Percentiles rank a stretch among this genome's conserved stretches.
Conservation (phyloP, 2,329 filamentous ascomycete genomes). For the Verticillium zaregamsianum region DNA sequence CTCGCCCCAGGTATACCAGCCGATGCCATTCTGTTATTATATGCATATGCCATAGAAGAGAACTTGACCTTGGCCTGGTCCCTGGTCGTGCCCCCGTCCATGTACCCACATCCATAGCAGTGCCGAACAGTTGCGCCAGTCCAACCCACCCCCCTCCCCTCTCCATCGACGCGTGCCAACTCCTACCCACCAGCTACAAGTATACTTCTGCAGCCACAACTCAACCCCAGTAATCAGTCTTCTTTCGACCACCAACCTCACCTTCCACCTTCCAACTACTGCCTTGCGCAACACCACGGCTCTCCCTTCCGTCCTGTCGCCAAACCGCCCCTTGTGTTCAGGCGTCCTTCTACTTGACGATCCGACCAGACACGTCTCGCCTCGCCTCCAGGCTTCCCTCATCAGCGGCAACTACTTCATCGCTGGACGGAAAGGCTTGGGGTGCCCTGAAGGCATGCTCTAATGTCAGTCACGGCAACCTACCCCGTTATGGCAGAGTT, state of each 20-base stretch:
- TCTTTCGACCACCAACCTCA: slow-evolving; percentile 22
- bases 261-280: slow-evolving; percentile 11
- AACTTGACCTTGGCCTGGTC: slow-evolving; percentile 22
- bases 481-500: slow-evolving; percentile 62
- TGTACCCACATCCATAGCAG: slow-evolving; percentile 40
- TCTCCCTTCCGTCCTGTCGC: not conserved
- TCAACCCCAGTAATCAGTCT: slow-evolving; percentile 19
- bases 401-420: not conserved
- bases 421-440: not conserved
- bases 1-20: slow-evolving; percentile 1
- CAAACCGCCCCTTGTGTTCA: not conserved
- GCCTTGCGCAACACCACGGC: not conserved
- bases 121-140: slow-evolving; percentile 36
- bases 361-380: slow-evolving; percentile 15
- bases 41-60: slow-evolving; percentile 5
- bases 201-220: slow-evolving; percentile 41
- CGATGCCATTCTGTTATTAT: slow-evolving; percentile 2
- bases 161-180: slow-evolving; percentile 41
- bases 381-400: slow-evolving; percentile 1
- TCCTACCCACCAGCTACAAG: slow-evolving; percentile 41
- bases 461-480: slow-evolving; percentile 58
- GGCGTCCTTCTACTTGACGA: not conserved
- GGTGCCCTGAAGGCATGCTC: slow-evolving; percentile 39
- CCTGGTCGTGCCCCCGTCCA: slow-evolving; percentile 18
- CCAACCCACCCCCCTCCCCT: slow-evolving; percentile 32